A percentile compares a stretch with the other conserved stretches of the same genome.
These are phyloP conservation scores for Vigna nakashimae DNA, from an alignment of 306 rosid genomes.

Conservation along the genomic window DNA sequence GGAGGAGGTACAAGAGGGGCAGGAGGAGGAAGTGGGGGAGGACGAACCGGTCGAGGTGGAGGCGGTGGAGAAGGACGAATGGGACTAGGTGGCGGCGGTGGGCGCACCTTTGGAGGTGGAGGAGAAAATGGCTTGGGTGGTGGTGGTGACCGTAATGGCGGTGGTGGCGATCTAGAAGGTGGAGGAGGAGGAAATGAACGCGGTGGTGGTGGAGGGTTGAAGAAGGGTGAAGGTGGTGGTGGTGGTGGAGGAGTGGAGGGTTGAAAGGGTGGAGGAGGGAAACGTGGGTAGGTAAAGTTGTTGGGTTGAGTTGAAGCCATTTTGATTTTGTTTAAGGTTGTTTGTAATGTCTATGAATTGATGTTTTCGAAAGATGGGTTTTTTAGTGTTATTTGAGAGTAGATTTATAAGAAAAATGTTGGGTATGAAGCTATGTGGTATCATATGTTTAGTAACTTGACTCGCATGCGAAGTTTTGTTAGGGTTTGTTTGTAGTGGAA, in stretches of 20 bases:
- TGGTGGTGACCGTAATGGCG: slow-evolving; percentile 39
- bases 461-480: slow-evolving; percentile 68
- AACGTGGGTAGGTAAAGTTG: slow-evolving; percentile 45
- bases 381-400: slow-evolving; percentile 46
- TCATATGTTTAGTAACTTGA: slow-evolving; percentile 56
- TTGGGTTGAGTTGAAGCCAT: slow-evolving; percentile 59
- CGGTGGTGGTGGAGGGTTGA: slow-evolving; percentile 40
- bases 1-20: slow-evolving; percentile 60
- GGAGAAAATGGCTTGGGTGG: slow-evolving; percentile 26
- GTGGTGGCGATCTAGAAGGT: slow-evolving; percentile 34
- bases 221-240: slow-evolving; percentile 47
- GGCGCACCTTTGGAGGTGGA: slow-evolving; percentile 18
- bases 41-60: slow-evolving; percentile 41
- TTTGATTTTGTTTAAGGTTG: background rate
- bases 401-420: slow-evolving; percentile 33
- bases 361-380: background rate
- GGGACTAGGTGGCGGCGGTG: slow-evolving; percentile 43
- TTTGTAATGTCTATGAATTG: background rate
- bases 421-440: slow-evolving; percentile 12
- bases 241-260: slow-evolving; percentile 29
- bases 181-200: slow-evolving; percentile 40
- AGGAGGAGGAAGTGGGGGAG: slow-evolving; percentile 52
- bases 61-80: slow-evolving; percentile 55
- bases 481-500: slow-evolving; percentile 66
- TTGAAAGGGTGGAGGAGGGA: slow-evolving; percentile 56